Percentiles rank a stretch among this genome's conserved stretches.
These are phyloP conservation scores for Coleophoma cylindrospora DNA, from an alignment of 2,329 filamentous ascomycete species.

Conservation along the genomic window DNA sequence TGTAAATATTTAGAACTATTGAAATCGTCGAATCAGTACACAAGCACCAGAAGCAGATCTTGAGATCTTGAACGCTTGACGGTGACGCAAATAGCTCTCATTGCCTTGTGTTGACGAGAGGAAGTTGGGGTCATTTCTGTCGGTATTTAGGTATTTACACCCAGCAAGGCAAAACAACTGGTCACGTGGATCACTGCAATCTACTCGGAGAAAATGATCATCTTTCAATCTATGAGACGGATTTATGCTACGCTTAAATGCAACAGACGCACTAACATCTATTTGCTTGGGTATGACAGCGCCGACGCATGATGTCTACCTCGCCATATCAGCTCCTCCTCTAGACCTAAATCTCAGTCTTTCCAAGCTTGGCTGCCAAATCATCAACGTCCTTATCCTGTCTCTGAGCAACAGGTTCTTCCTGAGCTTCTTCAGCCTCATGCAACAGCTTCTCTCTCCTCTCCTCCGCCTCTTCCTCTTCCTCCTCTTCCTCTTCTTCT, in stretches of 20 bases:
- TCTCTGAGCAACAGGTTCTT: slow-evolving; percentile 65
- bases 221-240: no score
- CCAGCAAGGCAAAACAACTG: no score
- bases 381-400: slow-evolving; percentile 78
- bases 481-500: slow-evolving; percentile 63
- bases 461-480: slow-evolving; percentile 52
- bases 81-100: no score
- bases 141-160: no score
- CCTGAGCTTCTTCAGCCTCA: slow-evolving; percentile 67
- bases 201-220: no score
- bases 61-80: no score
- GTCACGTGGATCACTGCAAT: no score
- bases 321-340: background rate
- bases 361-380: slow-evolving; percentile 69
- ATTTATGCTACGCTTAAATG: no score
- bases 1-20: background rate
- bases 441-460: slow-evolving; percentile 64
- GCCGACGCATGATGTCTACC: background rate
- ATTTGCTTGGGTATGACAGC: background rate
- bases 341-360: slow-evolving; percentile 36
- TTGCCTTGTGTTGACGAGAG: no score
- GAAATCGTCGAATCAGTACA: background rate
- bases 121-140: no score
- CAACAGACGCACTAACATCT: background rate
- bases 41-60: background rate